Base-by-base conservation (phyloP, 345 rosid genomes). In the Pistacia vera region DNA sequence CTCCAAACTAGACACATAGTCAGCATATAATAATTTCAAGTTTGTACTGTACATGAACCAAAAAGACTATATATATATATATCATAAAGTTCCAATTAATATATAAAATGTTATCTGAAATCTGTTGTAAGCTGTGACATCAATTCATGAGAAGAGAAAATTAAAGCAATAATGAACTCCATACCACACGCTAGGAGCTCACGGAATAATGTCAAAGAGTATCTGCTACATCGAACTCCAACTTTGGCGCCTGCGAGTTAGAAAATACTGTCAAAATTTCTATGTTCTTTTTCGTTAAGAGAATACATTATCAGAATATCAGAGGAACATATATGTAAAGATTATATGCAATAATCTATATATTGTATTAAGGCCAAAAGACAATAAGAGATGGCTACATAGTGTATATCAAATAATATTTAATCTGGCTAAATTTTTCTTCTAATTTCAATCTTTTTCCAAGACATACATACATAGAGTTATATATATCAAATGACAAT, bases 151-250 rank as follows among this genome's bases (percentile, higher is more conserved):
- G 33, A 1, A 49, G 13, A 60, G 74, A 63, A 49, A 1, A 13
- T 16, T 22, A 58, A 30, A 25, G 10, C 14, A 6, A 1, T 71
- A 36, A 71, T 11, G 54, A 20, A 38, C n/a, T 71, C 28, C 33
- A 56, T 57, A 38, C 54, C 63, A 36, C 51, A 30, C 61, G 22
- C 65, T 38, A 12, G 17, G 3, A 30, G n/a, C 54, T n/a, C 51
- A 12, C 11, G 13, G 61, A 33, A 52, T 63, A 63, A 63, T 35
- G 68, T 73, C 67, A 73, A 61, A 62, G 22, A 25, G 60, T 63
- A 13, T 54, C 46, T 52, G 5, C 46, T 41, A 30, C 33, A 30
- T 30, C 33, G 1, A 30, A 30, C 33, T 30, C 33, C 33, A 30
- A 30, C 33, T 30, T 30, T 8, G 8, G 8, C 41, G 28, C 66